These are phyloP conservation scores for Suillus subaureus DNA, from an alignment of 768 basidiomycete species.

Conservation along the genomic window DNA sequence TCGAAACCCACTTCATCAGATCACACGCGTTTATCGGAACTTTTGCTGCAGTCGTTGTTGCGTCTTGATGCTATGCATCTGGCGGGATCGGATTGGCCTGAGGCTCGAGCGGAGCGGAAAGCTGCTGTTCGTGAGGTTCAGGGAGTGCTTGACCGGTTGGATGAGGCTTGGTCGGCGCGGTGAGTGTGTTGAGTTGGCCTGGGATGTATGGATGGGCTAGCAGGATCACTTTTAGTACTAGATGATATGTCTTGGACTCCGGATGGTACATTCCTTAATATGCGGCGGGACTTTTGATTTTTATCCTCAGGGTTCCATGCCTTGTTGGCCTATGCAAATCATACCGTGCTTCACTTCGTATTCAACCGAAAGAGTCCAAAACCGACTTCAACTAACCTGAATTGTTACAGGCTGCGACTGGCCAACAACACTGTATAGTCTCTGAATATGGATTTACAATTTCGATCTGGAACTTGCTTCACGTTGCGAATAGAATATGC, in stretches of 20 bases:
- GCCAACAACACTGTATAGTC: too few species aligned
- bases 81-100: constrained; percentile 73
- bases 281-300: not conserved
- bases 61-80: constrained; percentile 76
- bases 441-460: too few species aligned
- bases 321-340: too few species aligned
- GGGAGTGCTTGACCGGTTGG: constrained; percentile 75
- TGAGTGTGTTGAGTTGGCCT: constrained; percentile 10
- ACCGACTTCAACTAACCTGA: too few species aligned
- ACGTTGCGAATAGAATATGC: too few species aligned
- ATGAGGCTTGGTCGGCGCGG: constrained; percentile 60
- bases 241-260: not conserved
- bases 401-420: too few species aligned
- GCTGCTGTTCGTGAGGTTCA: constrained; percentile 87
- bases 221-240: not conserved
- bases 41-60: constrained; percentile 85
- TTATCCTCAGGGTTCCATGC: not conserved
- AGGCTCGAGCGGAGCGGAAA: constrained; percentile 81
- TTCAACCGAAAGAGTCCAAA: too few species aligned
- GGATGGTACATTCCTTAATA: constrained; percentile 1
- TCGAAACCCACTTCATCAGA: constrained; percentile 31
- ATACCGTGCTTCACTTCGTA: too few species aligned
- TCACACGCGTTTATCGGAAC: constrained; percentile 70
- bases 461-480: too few species aligned
- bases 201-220: not conserved